Evolutionary conservation across 2,329 filamentous ascomycete species (phyloP).

Genomic region (Apiospora phragmitis): DNA sequence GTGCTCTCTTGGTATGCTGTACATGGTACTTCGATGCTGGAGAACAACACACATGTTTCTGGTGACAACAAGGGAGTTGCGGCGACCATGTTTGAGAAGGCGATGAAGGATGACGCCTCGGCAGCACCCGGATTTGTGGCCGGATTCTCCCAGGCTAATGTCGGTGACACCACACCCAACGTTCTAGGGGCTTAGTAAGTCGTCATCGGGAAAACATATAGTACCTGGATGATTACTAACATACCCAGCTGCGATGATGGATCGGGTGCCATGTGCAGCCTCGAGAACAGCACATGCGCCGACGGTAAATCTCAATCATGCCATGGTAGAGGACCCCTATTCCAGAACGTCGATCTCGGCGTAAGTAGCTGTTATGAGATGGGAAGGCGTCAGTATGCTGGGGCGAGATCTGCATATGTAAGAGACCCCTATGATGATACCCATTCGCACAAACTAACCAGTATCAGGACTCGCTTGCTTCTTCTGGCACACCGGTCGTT

Average conservation of each 20-base stretch:
- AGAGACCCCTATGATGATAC: constrained; percentile 16
- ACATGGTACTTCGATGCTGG: constrained; percentile 85
- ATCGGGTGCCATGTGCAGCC: constrained; percentile 66
- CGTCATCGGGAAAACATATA: neutral
- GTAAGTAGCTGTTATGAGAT: constrained; percentile 77
- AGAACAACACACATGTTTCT: constrained; percentile 85
- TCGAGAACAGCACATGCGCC: constrained; percentile 77
- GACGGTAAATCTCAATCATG: constrained; percentile 67
- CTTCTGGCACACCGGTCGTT: constrained; percentile 49
- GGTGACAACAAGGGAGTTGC: constrained; percentile 95
- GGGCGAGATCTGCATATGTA: constrained; percentile 52
- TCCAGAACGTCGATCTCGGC: constrained; percentile 66
- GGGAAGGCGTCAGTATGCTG: constrained; percentile 64
- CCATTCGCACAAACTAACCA: neutral
- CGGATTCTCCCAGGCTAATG: constrained; percentile 88
- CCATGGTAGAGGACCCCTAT: constrained; percentile 70
- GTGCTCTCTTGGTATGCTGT: constrained; percentile 88
- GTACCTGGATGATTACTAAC: neutral
- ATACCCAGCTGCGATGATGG: constrained; percentile 73
- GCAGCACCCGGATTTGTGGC: constrained; percentile 73
- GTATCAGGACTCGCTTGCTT: constrained; percentile 51
- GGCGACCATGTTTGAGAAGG: constrained; percentile 78
- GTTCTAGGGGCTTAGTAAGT: constrained; percentile 69
- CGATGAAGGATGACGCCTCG: constrained; percentile 51
- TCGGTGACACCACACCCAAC: constrained; percentile 88